Conservation (phyloP, 2,329 filamentous ascomycete genomes). For the Colletotrichum sp. region DNA sequence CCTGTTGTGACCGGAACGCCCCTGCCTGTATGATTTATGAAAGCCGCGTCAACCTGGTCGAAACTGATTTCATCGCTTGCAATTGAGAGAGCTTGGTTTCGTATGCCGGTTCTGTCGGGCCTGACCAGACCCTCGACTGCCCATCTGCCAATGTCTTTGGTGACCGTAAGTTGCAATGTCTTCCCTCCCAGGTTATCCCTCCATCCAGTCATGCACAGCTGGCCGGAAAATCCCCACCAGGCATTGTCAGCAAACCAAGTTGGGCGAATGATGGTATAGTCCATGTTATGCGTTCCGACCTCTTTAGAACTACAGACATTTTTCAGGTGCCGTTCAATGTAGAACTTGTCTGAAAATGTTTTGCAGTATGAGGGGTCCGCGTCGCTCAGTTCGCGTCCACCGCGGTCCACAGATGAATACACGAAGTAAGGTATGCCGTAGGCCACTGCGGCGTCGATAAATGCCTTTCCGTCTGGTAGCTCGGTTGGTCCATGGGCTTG, state of each 20-base stretch:
- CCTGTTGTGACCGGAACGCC: background rate
- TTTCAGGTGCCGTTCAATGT: background rate
- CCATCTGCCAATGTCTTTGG: constrained; percentile 29
- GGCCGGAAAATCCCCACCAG: constrained; percentile 27
- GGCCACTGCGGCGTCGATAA: constrained; percentile 56
- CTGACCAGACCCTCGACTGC: constrained; percentile 21
- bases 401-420: constrained; percentile 69
- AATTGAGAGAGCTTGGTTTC: constrained; percentile 27
- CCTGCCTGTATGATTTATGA: background rate
- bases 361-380: constrained; percentile 21
- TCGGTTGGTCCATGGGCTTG: constrained; percentile 41
- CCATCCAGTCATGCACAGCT: constrained; percentile 30
- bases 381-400: constrained; percentile 60
- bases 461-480: constrained; percentile 52
- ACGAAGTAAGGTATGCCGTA: constrained; percentile 61
- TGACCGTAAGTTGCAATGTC: constrained; percentile 27
- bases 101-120: constrained; percentile 20
- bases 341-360: background rate
- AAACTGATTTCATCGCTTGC: constrained; percentile 29
- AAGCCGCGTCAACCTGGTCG: constrained; percentile 16
- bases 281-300: constrained; percentile 26
- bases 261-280: constrained; percentile 31
- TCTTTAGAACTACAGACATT: background rate
- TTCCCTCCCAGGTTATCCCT: constrained; percentile 28
- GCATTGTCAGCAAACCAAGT: constrained; percentile 31